Evolutionary conservation across 352 stramenopile species (phyloP).

Genomic region (Phytopythium delawarense): DNA sequence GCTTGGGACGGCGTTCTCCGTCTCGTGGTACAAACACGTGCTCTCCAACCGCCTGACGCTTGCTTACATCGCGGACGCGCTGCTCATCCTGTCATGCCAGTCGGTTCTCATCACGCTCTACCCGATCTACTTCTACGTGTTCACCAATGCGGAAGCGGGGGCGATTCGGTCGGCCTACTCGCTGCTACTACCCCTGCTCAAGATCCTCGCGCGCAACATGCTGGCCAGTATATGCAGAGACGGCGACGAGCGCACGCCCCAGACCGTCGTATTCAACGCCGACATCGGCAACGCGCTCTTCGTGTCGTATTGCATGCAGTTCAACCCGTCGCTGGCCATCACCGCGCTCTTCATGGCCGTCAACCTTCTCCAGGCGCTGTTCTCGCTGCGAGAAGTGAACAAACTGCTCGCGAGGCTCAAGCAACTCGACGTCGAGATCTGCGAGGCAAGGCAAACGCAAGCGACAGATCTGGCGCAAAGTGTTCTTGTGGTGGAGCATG

Average conservation of each 20-base stretch:
- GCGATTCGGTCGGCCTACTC: constrained; percentile 11
- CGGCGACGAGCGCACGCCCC: constrained; percentile 15
- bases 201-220: constrained; percentile 18
- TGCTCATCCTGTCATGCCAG: constrained; percentile 18
- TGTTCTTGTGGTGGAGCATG: background rate
- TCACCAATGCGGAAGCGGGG: constrained; percentile 11
- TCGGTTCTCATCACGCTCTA: constrained; percentile 14
- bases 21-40: constrained; percentile 13
- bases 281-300: constrained; percentile 24
- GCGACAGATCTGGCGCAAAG: background rate
- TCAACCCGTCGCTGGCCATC: constrained; percentile 15
- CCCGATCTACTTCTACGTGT: constrained; percentile 18
- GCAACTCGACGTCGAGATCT: background rate
- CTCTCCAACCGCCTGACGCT: constrained; percentile 8
- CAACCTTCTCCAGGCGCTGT: constrained; percentile 17
- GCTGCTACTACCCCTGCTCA: constrained; percentile 16
- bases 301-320: constrained; percentile 24
- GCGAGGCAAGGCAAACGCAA: background rate
- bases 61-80: constrained; percentile 9
- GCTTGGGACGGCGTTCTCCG: constrained; percentile 2
- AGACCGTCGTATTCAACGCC: constrained; percentile 19
- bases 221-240: constrained; percentile 13
- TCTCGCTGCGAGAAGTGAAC: constrained; percentile 16
- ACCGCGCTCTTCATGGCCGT: constrained; percentile 19
- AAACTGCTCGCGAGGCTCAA: background rate